Conservation (phyloP, 2,329 filamentous ascomycete species). For the Mollisia scopiformis region DNA sequence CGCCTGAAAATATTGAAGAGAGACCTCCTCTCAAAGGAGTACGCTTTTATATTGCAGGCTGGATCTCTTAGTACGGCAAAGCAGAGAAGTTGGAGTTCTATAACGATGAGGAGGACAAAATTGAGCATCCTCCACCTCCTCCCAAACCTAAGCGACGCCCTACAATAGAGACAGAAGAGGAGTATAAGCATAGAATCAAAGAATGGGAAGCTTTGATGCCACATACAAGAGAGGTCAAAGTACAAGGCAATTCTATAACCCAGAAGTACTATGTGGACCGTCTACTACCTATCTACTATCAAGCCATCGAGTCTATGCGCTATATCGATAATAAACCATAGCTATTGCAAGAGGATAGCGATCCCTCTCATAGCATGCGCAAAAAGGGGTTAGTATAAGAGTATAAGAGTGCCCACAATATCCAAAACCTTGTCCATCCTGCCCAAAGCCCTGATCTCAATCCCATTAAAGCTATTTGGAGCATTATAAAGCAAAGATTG, state of each 20-base stretch:
- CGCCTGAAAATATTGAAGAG: constrained; percentile 20
- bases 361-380: constrained; percentile 6
- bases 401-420: background rate
- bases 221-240: constrained; percentile 7
- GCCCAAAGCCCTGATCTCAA: too few species aligned
- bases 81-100: constrained; percentile 19
- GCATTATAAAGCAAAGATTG: too few species aligned
- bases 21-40: constrained; percentile 5
- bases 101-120: constrained; percentile 16
- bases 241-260: constrained; percentile 16
- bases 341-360: constrained; percentile 11
- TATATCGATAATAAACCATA: constrained; percentile 2
- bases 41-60: constrained; percentile 14
- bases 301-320: constrained; percentile 2
- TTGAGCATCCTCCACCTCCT: constrained; percentile 1
- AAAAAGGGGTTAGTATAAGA: background rate
- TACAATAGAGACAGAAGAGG: constrained; percentile 1
- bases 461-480: too few species aligned
- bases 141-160: constrained; percentile 13
- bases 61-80: constrained; percentile 16
- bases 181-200: constrained; percentile 8
- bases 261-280: constrained; percentile 20
- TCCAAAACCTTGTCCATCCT: background rate
- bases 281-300: constrained; percentile 10
- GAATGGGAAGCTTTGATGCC: constrained; percentile 17